Evolutionary conservation across 2,329 filamentous ascomycete species (phyloP).

Genomic region (Penicillium thymicola): DNA sequence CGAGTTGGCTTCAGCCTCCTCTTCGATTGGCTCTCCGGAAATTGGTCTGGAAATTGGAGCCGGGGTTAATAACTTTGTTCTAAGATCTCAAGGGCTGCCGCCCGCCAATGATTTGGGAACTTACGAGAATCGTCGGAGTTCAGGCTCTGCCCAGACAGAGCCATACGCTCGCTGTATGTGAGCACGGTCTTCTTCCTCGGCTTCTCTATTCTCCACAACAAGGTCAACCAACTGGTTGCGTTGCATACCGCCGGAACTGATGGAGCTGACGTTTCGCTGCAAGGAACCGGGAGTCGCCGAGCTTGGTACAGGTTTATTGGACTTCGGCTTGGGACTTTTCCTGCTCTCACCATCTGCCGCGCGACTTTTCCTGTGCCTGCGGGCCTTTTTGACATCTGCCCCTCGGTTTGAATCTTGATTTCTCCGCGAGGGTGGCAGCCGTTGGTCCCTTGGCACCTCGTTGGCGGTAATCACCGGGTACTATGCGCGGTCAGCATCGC

Average conservation of each 20-base stretch:
- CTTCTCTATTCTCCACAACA: constrained; percentile 61
- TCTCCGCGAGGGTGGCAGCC: constrained; percentile 55
- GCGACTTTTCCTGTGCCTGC: constrained; percentile 35
- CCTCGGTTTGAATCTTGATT: constrained; percentile 42
- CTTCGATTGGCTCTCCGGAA: constrained; percentile 31
- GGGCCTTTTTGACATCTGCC: constrained; percentile 38
- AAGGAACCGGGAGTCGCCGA: constrained; percentile 21
- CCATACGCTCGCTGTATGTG: constrained; percentile 61
- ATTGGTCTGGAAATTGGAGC: constrained; percentile 27
- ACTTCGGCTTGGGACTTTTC: constrained; percentile 27
- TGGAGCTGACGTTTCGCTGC: constrained; percentile 33
- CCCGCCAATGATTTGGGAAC: constrained; percentile 12
- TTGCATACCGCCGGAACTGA: constrained; percentile 55
- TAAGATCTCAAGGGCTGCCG: neutral
- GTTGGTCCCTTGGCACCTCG: constrained; percentile 69
- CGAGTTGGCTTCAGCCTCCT: constrained; percentile 14
- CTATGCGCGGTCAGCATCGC: constrained; percentile 47
- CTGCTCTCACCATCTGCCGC: constrained; percentile 22
- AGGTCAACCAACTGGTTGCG: constrained; percentile 64
- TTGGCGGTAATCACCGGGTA: constrained; percentile 90
- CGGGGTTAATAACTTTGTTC: constrained; percentile 16
- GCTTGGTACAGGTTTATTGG: constrained; percentile 34
- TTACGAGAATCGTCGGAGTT: constrained; percentile 34
- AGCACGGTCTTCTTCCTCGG: constrained; percentile 61
- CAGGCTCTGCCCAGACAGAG: constrained; percentile 56